These are phyloP conservation scores for Aspergillus egyptiacus DNA, from an alignment of 495 filamentous ascomycete genomes.

Conservation along the genomic window DNA sequence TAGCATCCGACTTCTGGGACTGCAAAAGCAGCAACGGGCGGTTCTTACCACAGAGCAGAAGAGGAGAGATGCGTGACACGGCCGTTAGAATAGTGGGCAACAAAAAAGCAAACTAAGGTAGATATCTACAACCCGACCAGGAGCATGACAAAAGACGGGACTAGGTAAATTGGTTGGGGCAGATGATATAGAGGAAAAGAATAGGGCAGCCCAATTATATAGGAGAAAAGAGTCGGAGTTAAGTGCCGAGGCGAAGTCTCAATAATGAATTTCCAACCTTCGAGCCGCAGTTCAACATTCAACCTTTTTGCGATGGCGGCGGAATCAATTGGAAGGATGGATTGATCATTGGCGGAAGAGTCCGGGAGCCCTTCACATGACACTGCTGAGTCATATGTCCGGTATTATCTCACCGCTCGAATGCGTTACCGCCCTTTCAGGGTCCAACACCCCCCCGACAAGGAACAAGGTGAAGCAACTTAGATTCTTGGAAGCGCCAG, in stretches of 20 bases:
- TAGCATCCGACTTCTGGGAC: not conserved
- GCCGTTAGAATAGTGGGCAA: slow-evolving; percentile 3
- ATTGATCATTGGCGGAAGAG: slow-evolving; percentile 2
- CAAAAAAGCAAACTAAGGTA: slow-evolving; percentile 2
- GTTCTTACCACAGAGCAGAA: slow-evolving; percentile 4
- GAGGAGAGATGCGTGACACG: slow-evolving; percentile 13
- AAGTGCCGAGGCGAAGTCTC: not conserved
- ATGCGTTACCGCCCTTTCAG: not conserved
- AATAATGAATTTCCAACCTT: not conserved
- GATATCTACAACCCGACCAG: slow-evolving; percentile 6
- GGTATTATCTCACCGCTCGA: slow-evolving; percentile 5
- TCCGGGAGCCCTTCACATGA: slow-evolving; percentile 3
- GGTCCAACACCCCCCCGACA: not conserved
- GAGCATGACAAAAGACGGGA: slow-evolving; percentile 3
- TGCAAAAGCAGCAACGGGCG: not conserved
- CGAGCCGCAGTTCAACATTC: not conserved
- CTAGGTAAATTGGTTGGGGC: not conserved
- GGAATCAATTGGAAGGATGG: too few species aligned
- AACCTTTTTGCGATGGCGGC: slow-evolving; percentile 1
- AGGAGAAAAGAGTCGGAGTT: not conserved
- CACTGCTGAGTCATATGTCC: slow-evolving; percentile 3
- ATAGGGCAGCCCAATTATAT: slow-evolving; percentile 7
- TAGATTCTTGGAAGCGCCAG: too few species aligned
- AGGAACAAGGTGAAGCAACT: not conserved
- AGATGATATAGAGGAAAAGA: slow-evolving; percentile 2